A percentile compares a stretch with the other conserved stretches of the same genome.
These are phyloP conservation scores for Chlamydomonas applanata DNA, from an alignment of 139 green algal genomes.

Conservation along the genomic window DNA sequence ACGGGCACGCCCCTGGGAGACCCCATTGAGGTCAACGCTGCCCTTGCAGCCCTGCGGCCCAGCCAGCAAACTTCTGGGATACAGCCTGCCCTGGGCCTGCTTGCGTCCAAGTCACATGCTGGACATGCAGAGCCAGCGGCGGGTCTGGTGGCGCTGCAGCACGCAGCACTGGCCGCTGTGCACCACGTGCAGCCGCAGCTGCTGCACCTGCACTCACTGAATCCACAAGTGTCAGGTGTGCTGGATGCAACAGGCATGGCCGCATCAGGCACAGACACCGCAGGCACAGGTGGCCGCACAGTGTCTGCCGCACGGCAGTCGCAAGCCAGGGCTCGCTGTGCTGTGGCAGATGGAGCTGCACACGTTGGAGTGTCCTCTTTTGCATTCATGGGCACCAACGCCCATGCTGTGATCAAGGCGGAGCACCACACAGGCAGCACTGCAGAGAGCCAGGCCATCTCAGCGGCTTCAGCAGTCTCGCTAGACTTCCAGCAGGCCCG, in stretches of 20 bases:
- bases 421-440: background rate
- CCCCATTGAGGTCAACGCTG: constrained; percentile 40
- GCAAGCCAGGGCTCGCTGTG: background rate
- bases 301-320: background rate
- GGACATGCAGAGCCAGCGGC: constrained; percentile 78
- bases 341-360: background rate
- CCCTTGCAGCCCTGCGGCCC: background rate
- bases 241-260: background rate
- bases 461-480: too few relatives aligned
- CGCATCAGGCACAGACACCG: background rate
- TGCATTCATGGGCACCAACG: constrained; percentile 66
- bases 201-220: constrained; percentile 58
- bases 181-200: constrained; percentile 28
- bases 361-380: constrained; percentile 28
- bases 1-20: constrained; percentile 70
- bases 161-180: constrained; percentile 26
- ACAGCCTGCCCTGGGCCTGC: background rate
- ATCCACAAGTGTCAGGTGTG: constrained; percentile 40
- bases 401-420: constrained; percentile 22
- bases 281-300: background rate
- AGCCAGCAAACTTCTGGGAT: background rate
- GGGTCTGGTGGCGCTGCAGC: constrained; percentile 58
- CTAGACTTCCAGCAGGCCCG: too few relatives aligned
- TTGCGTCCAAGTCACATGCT: constrained; percentile 16
- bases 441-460: too few relatives aligned